Evolutionary conservation across 2,329 filamentous ascomycete species (phyloP), one percentile per base, ranked within the genome.

Genomic region (Aspergillus pseudoterreus): DNA sequence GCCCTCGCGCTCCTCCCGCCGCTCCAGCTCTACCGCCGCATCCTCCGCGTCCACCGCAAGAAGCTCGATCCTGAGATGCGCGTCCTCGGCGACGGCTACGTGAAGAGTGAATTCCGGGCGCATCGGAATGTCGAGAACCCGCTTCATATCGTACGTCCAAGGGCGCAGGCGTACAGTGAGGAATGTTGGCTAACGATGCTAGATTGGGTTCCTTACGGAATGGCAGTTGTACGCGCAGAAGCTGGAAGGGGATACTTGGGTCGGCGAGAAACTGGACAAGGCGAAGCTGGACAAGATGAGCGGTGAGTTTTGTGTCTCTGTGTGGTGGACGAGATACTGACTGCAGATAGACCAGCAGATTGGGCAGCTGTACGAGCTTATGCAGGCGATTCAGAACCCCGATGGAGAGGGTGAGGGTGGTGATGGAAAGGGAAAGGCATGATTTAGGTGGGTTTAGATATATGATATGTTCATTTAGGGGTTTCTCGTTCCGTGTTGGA

Each of bases 211-310:
- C 71, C 78, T 99, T 61, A 92, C 89, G 0, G 92, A 97, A 71
- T 99, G 92, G 92, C 94, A 99, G 71, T 75, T 90, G 47, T 99
- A 97, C 67, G 92, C 91, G 2, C 92, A 99, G 69, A 86, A 90
- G 67, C 75, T 99, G 14, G 92, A 97, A 66, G 92, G 92, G 0
- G 87, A 95, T 48, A 71, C 80, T 0, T 97, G 94, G 94, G 79
- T 82, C 53, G 92, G 87, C 1, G 89, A 90, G 57, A 92, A 86
- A 69, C 79, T 97, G 69, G 92, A 97, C 57, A 82, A 83, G 60
- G 78, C 75, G 1, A 96, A 96, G 72, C 77, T 97, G 50, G 86
- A 90, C 54, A 96, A 96, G 73, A 89, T 97, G 90, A 97, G 88
- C 69, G 92, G 91, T 95, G 70, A 61, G 85, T 76, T 39, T 55